Conservation (phyloP, 108 stramenopile species). For the Cyclotella baltica region DNA sequence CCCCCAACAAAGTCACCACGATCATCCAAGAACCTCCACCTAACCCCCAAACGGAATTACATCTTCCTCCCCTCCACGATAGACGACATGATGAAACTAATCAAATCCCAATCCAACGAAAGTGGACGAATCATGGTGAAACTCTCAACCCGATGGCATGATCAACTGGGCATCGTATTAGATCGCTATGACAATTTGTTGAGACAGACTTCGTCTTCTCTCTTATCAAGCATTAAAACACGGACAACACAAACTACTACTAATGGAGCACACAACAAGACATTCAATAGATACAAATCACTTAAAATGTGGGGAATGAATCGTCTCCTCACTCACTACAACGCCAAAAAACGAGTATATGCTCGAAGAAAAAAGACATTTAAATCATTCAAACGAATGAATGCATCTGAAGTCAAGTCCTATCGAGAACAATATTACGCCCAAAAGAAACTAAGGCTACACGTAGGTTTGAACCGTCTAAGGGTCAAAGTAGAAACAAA, state of each 20-base stretch:
- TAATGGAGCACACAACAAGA: slow-evolving; percentile 15
- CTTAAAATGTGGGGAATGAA: slow-evolving; percentile 27
- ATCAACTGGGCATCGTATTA: slow-evolving; percentile 3
- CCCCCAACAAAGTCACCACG: background rate
- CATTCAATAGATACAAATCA: slow-evolving; percentile 12
- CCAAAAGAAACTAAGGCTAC: background rate
- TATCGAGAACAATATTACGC: background rate
- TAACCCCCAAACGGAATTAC: slow-evolving; percentile 28
- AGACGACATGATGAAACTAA: slow-evolving; percentile 38
- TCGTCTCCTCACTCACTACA: slow-evolving; percentile 40
- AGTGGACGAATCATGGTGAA: slow-evolving; percentile 33
- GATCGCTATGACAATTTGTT: slow-evolving; percentile 1
- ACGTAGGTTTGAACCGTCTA: background rate
- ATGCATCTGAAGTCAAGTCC: background rate
- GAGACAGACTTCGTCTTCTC: slow-evolving; percentile 1
- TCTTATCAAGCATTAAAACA: slow-evolving; percentile 13
- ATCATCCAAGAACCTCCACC: background rate
- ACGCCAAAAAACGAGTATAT: slow-evolving; percentile 53
- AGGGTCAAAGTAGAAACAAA: background rate
- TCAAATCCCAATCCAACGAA: slow-evolving; percentile 28
- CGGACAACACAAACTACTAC: slow-evolving; percentile 4
- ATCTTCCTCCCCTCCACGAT: slow-evolving; percentile 47
- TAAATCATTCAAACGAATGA: background rate
- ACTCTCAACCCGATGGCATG: slow-evolving; percentile 46
- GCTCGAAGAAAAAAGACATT: background rate